Base-by-base conservation (phyloP, 2,329 filamentous ascomycete species). In the Colletotrichum euphorbiae region DNA sequence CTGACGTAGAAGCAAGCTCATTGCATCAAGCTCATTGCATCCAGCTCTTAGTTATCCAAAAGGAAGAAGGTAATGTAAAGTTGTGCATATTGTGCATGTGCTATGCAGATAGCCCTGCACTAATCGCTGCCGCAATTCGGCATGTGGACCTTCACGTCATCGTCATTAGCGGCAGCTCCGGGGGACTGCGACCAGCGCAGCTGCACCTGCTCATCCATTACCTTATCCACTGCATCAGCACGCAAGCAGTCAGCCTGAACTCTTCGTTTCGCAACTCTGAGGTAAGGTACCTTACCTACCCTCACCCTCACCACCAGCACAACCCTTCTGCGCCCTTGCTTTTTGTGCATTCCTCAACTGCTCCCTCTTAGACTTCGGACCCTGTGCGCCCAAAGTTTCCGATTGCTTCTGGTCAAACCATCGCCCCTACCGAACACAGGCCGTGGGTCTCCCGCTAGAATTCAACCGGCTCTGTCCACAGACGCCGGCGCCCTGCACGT, bases 71-170 rank as follows among this genome's bases (percentile, higher is more conserved):
- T 28, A 33, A 24, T 60, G 62, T 48, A 7, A 6, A 31, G 11
- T 31, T 57, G 17, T 42, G 42, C 40, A 43, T 46, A 5, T 57
- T 63, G 56, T 62, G 40, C 40, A 55, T 1, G 3, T 0, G 1
- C 54, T 67, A 38, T 67, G 66, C 33, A 54, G 24, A 43, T 3
- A 52, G 33, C 46, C 36, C 46, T 61, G 19, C 58, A 42, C 17
- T 21, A 21, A 33, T 28, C 40, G 46, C 61, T 60, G 66, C 66
- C 66, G 65, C 48, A 33, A 54, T 13, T 7, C 61, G 61, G 55
- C 48, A 69, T 69, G 66, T 54, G 65, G 54, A 50, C 13, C 54
- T 24, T 65, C 62, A 69, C 66, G 61, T 68, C 65, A 66, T 69
- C 66, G 54, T 50, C 33, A 69, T 60, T 69, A 42, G 66, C 66